Conservation (phyloP, 768 basidiomycete species). For the Tulasnella calospora region DNA sequence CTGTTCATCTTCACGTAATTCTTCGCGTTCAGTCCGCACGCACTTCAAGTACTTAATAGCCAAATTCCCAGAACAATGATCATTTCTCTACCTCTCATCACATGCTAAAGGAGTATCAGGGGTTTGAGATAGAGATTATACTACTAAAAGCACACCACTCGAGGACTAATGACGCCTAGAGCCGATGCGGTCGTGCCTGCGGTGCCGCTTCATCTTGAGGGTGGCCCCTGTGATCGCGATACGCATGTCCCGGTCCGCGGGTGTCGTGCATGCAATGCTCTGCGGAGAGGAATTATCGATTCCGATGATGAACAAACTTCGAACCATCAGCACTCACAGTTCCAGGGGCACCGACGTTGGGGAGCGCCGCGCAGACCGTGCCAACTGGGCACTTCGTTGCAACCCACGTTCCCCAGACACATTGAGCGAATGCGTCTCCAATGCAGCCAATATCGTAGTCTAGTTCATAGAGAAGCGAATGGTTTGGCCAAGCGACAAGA, state of each 20-base stretch:
- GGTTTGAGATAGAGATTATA: neutral
- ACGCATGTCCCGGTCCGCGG: neutral
- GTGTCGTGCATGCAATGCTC: conserved; percentile 23
- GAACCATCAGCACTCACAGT: neutral
- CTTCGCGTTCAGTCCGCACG: conserved; percentile 1
- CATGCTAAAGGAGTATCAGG: neutral
- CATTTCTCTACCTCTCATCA: neutral
- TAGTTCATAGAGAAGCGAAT: neutral
- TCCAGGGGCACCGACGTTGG: conserved; percentile 11
- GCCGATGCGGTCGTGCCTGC: neutral
- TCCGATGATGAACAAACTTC: too few species aligned
- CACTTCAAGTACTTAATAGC: conserved; percentile 1
- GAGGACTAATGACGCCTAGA: neutral
- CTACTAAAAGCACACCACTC: too few species aligned
- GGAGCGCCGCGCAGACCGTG: conserved; percentile 18
- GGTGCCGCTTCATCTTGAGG: conserved; percentile 1
- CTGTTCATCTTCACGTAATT: conserved; percentile 1
- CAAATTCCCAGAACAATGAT: neutral
- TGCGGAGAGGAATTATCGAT: neutral
- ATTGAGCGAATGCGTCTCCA: conserved; percentile 20
- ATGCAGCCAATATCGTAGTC: conserved; percentile 20
- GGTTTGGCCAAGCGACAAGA: too few species aligned
- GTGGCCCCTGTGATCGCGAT: conserved; percentile 14
- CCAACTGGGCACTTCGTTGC: conserved; percentile 3
- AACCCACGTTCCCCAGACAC: conserved; percentile 21